Evolutionary conservation across 257 asterid species (phyloP), one percentile per base, ranked within the genome.

Genomic region (Ilex asprella): DNA sequence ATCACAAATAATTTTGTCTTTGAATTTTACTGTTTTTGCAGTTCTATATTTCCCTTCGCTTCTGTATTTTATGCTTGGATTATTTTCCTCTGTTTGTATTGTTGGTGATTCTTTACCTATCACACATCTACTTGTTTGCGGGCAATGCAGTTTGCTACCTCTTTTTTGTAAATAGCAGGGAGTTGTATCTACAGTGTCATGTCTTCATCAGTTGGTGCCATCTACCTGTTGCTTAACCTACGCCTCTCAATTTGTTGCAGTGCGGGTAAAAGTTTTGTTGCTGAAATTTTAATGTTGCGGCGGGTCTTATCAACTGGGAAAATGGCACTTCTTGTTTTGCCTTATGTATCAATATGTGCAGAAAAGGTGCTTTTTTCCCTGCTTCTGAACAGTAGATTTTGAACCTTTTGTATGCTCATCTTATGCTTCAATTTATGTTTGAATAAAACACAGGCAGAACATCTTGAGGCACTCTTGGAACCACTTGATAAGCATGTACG

Each of bases 191-290:
- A 8, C 41, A 35, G 41, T 35, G 41, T 35, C 41, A 35, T 35
- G 8, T 35, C 5, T 35, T 35, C 5, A 35, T 35, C 7, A 3
- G 41, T 35, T 35, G 41, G 41, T 35, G 41, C 2, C 41, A 35
- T 35, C 7, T 35, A 35, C 8, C 5, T 35, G 64, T 65, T 71
- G 71, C 43, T 46, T 70, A 52, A 61, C 62, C 31, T 55, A 21
- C 27, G 27, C 1, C 64, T 11, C 41, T 61, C n/a, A 55, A 31
- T 39, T 74, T 68, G 58, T 62, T 59, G 27, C 62, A 92, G 99
- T 77, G 97, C 99, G 77, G 99, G 99, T 55, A 92, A 92, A 81
- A 89, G 97, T 82, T 89, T 92, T 29, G 97, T 92, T 66, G 99
- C 99, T 62, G 99, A 92, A 81, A 87, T 92, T 64, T 73, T 92